A percentile compares a stretch with the other conserved stretches of the same genome.
Conservation (phyloP, 768 basidiomycete genomes). For the Agaricus blazei region DNA sequence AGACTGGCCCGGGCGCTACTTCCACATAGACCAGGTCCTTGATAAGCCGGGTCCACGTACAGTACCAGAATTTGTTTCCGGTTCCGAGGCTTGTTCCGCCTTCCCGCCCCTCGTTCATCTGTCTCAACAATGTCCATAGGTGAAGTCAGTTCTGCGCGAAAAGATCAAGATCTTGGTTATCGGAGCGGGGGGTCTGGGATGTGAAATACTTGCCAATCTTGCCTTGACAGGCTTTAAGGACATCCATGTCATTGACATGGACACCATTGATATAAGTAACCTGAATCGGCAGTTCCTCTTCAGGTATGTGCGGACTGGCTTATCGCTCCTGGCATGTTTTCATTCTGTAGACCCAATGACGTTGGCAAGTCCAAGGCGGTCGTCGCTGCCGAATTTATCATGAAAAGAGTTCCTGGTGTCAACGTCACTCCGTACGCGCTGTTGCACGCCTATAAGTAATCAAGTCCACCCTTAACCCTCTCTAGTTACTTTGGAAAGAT, state of each 20-base stretch:
- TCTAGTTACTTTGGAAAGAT: slow-evolving; percentile 93
- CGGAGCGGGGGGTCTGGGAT: slow-evolving; percentile 95
- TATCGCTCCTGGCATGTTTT: background rate
- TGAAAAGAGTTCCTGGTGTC: slow-evolving; percentile 95
- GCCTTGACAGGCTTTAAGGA: slow-evolving; percentile 96
- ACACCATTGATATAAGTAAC: slow-evolving; percentile 99
- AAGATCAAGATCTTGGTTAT: slow-evolving; percentile 94
- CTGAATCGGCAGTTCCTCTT: slow-evolving; percentile 98
- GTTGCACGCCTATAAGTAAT: background rate
- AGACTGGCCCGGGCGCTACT: slow-evolving; percentile 60
- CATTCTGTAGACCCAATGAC: slow-evolving; percentile 62
- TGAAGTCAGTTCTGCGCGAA: slow-evolving; percentile 80
- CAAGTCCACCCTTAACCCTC: background rate
- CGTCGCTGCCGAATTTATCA: slow-evolving; percentile 93
- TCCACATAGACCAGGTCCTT: slow-evolving; percentile 82
- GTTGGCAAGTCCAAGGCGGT: slow-evolving; percentile 93
- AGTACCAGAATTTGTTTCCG: slow-evolving; percentile 76
- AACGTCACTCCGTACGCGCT: slow-evolving; percentile 85
- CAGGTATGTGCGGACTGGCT: slow-evolving; percentile 46
- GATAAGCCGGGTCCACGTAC: slow-evolving; percentile 88
- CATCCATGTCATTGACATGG: slow-evolving; percentile 99
- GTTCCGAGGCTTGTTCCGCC: slow-evolving; percentile 56
- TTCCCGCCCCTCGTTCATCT: background rate
- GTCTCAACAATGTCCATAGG: slow-evolving; percentile 37
- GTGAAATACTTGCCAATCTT: slow-evolving; percentile 95